phyloP scores from a whole-genome alignment of 371 early-diverging fungal species.

The Mucor saturninus region DNA sequence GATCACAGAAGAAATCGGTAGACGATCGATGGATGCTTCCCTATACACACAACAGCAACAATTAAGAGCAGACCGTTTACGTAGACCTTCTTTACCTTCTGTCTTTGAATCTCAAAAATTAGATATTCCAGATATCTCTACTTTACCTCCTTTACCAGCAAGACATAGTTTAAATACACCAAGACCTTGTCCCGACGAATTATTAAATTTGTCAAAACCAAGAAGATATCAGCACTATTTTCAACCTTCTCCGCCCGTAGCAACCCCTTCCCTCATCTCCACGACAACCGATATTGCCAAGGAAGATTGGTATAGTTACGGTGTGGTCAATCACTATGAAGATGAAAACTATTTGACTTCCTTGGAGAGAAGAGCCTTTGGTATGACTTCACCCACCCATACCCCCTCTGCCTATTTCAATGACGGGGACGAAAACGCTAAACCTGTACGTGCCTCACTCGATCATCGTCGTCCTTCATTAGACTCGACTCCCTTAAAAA shows the following conservation, averaged over 20 bases:
- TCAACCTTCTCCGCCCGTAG: not conserved
- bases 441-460: constrained; percentile 11
- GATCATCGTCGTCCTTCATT: constrained; percentile 11
- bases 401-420: constrained; percentile 1
- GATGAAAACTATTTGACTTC: constrained; percentile 47
- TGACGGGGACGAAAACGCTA: constrained; percentile 1
- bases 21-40: constrained; percentile 29
- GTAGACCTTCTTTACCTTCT: constrained; percentile 30
- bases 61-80: constrained; percentile 15
- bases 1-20: constrained; percentile 10
- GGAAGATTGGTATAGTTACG: constrained; percentile 37
- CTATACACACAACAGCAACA: constrained; percentile 14
- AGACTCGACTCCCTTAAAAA: constrained; percentile 31
- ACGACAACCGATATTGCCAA: constrained; percentile 12
- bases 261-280: not conserved
- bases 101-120: constrained; percentile 29
- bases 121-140: constrained; percentile 31
- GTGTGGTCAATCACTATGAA: constrained; percentile 33
- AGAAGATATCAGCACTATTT: constrained; percentile 8
- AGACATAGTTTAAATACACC: constrained; percentile 29
- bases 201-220: constrained; percentile 7
- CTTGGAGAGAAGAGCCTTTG: constrained; percentile 47
- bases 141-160: constrained; percentile 24
- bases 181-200: constrained; percentile 26
- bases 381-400: constrained; percentile 10